Conservation (phyloP, 140 eudicot genomes). For the Stevia rebaudiana region DNA sequence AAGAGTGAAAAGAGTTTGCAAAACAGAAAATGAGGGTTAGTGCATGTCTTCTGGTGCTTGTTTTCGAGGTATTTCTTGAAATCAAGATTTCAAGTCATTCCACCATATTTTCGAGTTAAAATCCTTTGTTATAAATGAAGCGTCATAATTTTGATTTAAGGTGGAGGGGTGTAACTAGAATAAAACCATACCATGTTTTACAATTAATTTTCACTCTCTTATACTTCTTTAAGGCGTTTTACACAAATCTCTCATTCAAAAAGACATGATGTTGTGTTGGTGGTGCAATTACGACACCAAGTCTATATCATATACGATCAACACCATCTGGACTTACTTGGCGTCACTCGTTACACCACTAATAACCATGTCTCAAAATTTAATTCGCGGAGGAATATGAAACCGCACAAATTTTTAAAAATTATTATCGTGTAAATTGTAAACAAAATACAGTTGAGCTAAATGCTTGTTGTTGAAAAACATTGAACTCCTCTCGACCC, state of each 20-base stretch:
- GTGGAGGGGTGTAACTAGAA: too few species aligned
- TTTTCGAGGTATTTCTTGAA: too few species aligned
- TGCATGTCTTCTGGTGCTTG: too few species aligned
- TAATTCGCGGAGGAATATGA: not conserved
- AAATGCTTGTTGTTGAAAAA: conserved; percentile 1
- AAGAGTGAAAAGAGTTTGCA: too few species aligned
- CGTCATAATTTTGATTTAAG: too few species aligned
- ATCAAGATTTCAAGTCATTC: too few species aligned
- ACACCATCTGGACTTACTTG: conserved; percentile 13
- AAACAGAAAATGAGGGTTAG: too few species aligned
- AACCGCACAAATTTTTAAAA: not conserved
- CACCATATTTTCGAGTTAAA: too few species aligned
- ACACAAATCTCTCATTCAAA: not conserved
- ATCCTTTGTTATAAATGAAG: too few species aligned
- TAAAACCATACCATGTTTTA: not conserved
- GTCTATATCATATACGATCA: not conserved
- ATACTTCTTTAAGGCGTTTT: too few species aligned
- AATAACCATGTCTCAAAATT: conserved; percentile 25
- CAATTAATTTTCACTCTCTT: too few species aligned
- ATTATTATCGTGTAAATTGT: not conserved
- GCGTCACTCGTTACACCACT: conserved; percentile 47
- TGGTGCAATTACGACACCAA: conserved; percentile 49
- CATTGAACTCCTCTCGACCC: conserved; percentile 15
- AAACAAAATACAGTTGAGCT: not conserved
- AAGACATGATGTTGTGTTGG: conserved; percentile 21